A percentile compares a stretch with the other conserved stretches of the same genome.
Evolutionary conservation across 345 rosid species (phyloP).

Genomic region (Turritis glabra): DNA sequence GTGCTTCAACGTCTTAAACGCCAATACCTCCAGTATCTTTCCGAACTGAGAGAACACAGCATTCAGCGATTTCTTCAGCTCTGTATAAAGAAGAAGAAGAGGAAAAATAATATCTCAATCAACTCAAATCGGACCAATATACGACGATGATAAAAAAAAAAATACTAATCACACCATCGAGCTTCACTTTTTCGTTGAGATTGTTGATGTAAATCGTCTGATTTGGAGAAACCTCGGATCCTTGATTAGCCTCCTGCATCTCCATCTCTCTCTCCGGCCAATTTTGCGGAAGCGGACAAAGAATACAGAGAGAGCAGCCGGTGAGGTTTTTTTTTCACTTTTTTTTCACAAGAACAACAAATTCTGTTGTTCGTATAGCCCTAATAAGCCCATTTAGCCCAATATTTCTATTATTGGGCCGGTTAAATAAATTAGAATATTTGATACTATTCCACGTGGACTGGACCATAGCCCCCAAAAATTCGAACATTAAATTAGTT

Average conservation of each 20-base stretch:
- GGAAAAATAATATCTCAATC: background rate
- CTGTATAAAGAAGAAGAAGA: background rate
- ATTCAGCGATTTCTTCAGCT: constrained; percentile 85
- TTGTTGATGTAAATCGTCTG: constrained; percentile 93
- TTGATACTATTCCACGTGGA: too few relatives aligned
- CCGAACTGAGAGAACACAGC: constrained; percentile 95
- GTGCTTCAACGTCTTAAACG: constrained; percentile 95
- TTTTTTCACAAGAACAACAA: too few relatives aligned
- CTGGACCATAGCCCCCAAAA: too few relatives aligned
- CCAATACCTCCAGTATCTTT: constrained; percentile 84
- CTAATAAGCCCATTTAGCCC: background rate
- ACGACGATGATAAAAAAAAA: background rate
- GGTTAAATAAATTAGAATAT: background rate
- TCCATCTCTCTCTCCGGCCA: constrained; percentile 33
- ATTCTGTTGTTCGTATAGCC: background rate
- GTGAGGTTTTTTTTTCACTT: too few relatives aligned
- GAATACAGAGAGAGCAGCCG: background rate
- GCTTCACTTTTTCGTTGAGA: constrained; percentile 94
- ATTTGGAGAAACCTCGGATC: constrained; percentile 60
- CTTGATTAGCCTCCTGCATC: constrained; percentile 56
- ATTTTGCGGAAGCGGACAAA: background rate
- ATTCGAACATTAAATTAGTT: too few relatives aligned
- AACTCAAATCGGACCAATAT: background rate
- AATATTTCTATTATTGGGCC: background rate
- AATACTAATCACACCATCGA: constrained; percentile 64